Evolutionary conservation across 306 rosid species (phyloP), one percentile per base, ranked within the genome.

Genomic region (Bauhinia variegata): DNA sequence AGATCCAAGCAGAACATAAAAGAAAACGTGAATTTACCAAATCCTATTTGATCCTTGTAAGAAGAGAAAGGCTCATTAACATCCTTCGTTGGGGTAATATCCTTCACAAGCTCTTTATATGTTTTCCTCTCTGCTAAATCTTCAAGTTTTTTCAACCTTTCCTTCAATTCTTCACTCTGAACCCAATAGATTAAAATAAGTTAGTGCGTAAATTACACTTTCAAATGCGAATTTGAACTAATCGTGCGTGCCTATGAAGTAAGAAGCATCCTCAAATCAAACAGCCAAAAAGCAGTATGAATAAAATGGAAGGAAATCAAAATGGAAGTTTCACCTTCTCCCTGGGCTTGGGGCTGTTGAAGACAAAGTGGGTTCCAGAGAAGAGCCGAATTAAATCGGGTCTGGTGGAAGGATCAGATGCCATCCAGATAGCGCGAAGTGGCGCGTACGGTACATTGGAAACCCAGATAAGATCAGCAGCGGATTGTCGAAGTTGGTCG

Each of bases 1-100:
- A 58, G 32, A 28, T 46, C 41, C 7, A 42, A 3, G 43, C 9
- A 11, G 16, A 51, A 52, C 60, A 57, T 34, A 62, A 48, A 65
- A 48, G 54, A 4, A 67, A 63, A 53, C 1, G 39, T n/a, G 44
- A 73, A 39, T 63, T 64, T 71, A 92, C 95, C 92, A 37, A 92
- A 87, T 42, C 96, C 96, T 23, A 92, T 63, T 58, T 87, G 95
- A 75, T 89, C 96, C 79, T 89, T 92, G 86, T 89, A 92, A 68
- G 92, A 87, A 52, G 98, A 92, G 80, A 92, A 92, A 11, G 95
- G 95, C 63, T 89, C 96, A 3, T 63, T 52, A 18, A 23, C 54
- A 30, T 73, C 82, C 61, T 84, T 69, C 68, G 62, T 67, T 0
- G 87, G 92, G 5, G 87, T 63, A 60, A 92, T 82, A 68, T 92